A percentile compares a stretch with the other conserved stretches of the same genome.
Evolutionary conservation across 331 rosid species (phyloP).

Genomic region (Rosa hybrid): DNA sequence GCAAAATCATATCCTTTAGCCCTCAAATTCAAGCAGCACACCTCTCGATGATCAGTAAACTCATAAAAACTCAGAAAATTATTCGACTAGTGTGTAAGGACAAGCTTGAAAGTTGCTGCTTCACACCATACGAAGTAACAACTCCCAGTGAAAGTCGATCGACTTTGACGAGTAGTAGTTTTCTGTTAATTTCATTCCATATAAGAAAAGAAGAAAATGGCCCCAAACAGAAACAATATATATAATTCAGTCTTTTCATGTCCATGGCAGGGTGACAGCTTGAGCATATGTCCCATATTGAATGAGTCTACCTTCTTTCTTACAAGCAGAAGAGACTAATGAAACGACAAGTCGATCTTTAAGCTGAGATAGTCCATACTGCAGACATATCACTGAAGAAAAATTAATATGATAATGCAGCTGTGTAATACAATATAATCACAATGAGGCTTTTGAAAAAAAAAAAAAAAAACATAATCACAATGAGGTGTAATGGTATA

Average conservation of each 20-base stretch:
- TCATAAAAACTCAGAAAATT: background rate
- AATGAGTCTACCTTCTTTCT: conserved; percentile 19
- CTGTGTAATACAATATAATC: background rate
- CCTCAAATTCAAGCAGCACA: conserved; percentile 1
- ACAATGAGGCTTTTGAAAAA: no score
- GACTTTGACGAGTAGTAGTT: background rate
- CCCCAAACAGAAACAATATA: background rate
- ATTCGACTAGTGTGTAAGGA: conserved; percentile 17
- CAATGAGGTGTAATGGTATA: background rate
- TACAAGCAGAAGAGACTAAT: conserved; percentile 25
- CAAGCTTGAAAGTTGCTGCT: conserved; percentile 34
- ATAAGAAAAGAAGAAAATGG: conserved; percentile 4
- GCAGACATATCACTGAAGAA: background rate
- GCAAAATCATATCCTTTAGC: no score
- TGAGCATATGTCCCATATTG: conserved; percentile 29
- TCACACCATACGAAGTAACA: conserved; percentile 36
- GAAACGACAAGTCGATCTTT: conserved; percentile 24
- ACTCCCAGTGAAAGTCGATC: conserved; percentile 25
- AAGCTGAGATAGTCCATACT: background rate
- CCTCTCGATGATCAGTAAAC: background rate
- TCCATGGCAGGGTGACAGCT: conserved; percentile 34
- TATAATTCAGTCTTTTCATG: conserved; percentile 21
- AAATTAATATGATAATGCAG: background rate
- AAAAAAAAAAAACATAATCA: no score
- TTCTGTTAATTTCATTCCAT: background rate